Base-by-base conservation (phyloP, 306 rosid genomes). In the Malus sieversii region DNA sequence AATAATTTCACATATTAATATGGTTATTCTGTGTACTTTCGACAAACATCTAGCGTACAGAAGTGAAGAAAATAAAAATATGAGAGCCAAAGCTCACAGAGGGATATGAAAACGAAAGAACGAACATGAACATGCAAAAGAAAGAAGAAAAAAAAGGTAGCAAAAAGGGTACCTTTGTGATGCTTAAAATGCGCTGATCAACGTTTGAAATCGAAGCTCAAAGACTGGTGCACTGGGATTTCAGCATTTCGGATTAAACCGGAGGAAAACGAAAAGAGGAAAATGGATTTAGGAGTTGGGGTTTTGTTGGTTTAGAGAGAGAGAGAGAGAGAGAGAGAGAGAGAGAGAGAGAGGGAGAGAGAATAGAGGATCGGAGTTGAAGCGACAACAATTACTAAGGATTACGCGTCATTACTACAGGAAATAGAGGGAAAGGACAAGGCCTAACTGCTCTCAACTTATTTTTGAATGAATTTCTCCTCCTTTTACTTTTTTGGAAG, bases 291-390 rank as follows among this genome's bases (percentile, higher is more conserved):
- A 80, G 64, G 68, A 59, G 70, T 40, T 75, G 72, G 84, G 83
- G 77, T 78, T 87, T 85, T 80, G 92, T 72, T 84, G 66, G 88
- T 20, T 83, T 77, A 51, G 77, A 81, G 84, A 80, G 76, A 48
- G 20, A 48, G 53, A 80, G 76, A 82, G 53, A 48, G 20, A 48
- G 53, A 4, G 44, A 40, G 53, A 48, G 20, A 48, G 53, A 46
- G 25, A 51, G 77, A 81, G 84, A 80, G 76, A 82, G 53, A 48
- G 20, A 48, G 53, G 4, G 44, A 40, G 53, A 48, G 19, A 48
- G 53, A 48, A 51, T 16, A 51, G 20, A 2, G 75, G 76, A 25
- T 84, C 87, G 96, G 90, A 83, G 86, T 70, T 84, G 78, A 74
- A 71, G 83, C 80, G 83, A 82, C 64, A 65, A 38, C 53, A 55